Conservation (phyloP, 1,284 basidiomycete genomes). For the Ganoderma sinense region DNA sequence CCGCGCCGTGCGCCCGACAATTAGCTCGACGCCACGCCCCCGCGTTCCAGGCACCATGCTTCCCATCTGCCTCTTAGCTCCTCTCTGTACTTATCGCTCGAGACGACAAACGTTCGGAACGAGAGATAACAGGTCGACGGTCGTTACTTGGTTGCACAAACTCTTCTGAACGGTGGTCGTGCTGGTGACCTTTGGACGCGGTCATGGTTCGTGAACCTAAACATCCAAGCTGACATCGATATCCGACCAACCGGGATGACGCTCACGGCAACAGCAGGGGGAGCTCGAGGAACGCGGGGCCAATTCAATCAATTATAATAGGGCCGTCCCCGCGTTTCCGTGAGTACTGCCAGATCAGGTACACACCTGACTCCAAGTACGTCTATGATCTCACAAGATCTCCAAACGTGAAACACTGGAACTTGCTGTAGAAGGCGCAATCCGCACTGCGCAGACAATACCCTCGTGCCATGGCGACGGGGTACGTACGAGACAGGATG, state of each 20-base stretch:
- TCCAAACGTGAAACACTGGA: neutral
- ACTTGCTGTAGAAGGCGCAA: neutral
- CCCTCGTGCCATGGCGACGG: neutral
- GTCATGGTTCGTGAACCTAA: neutral
- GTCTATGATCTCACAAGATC: neutral
- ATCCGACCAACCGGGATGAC: no score
- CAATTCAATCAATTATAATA: slow-evolving; percentile 1
- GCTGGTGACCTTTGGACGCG: neutral
- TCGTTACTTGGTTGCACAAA: neutral
- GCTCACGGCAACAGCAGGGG: neutral
- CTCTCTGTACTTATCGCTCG: neutral
- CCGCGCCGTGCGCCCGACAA: slow-evolving; percentile 2
- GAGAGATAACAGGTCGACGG: neutral
- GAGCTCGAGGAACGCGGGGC: neutral
- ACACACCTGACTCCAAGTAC: neutral
- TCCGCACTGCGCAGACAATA: neutral
- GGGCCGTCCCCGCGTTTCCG: neutral
- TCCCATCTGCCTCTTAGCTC: neutral
- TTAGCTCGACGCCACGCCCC: neutral
- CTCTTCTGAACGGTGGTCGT: neutral
- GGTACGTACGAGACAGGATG: neutral
- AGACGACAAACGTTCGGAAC: neutral
- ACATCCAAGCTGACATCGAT: neutral
- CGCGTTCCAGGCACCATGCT: neutral
- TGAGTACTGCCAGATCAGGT: neutral